Percentiles rank a stretch among this genome's conserved stretches.
phyloP scores from a whole-genome alignment of 78 protist genomes.

The slime mould (Dictyostelium discoideum) region DNA sequence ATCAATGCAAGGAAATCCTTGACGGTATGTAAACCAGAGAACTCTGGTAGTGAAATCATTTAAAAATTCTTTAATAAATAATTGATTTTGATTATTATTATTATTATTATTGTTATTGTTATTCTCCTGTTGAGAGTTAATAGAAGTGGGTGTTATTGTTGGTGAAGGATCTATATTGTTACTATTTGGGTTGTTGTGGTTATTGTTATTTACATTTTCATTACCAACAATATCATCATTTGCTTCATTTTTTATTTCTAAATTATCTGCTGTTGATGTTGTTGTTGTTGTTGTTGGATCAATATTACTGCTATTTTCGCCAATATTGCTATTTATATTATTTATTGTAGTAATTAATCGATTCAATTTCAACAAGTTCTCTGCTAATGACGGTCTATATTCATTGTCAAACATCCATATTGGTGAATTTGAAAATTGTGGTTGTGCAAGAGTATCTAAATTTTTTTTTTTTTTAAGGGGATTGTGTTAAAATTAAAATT shows the following conservation, averaged over 20 bases:
- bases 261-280: background rate
- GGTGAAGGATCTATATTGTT: background rate
- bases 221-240: background rate
- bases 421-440: conserved; percentile 55
- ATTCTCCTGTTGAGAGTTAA: background rate
- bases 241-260: background rate
- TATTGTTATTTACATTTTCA: conserved; percentile 1
- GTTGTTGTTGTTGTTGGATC: background rate
- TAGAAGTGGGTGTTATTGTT: background rate
- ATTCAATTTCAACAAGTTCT: background rate
- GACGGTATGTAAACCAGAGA: conserved; percentile 66
- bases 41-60: conserved; percentile 39
- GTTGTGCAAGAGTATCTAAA: conserved; percentile 15
- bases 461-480: background rate
- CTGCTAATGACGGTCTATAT: conserved; percentile 53
- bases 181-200: background rate
- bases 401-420: conserved; percentile 77
- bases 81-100: conserved; percentile 12
- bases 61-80: conserved; percentile 65
- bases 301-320: background rate
- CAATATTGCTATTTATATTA: background rate
- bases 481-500: background rate
- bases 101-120: conserved; percentile 16
- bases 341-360: background rate
- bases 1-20: conserved; percentile 71